Base-by-base conservation (phyloP, 805 yeast genomes). In the Candida michaelii region DNA sequence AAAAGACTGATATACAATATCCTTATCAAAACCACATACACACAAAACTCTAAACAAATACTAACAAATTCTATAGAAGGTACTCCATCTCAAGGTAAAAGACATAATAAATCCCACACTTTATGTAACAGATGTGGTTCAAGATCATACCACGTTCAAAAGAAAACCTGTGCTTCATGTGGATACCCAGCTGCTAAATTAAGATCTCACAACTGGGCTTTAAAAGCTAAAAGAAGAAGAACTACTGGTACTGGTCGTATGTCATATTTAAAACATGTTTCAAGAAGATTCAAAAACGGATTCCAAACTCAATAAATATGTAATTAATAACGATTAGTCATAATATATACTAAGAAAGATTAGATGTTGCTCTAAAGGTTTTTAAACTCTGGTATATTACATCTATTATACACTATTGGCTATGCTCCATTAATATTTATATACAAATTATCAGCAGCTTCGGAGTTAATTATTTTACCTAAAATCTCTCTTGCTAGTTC, bases 161-260 rank as follows among this genome's bases (percentile, higher is more conserved):
- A 91, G 96, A 87, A 88, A 84, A 89, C 96, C 66, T 93, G 99
- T 81, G 74, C 98, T 73, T 77, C 93, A 60, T 93, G 99, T 81
- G 99, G 99, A 69, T 93, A 93, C 85, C 99, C 99, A 79, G 89
- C 98, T 69, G 98, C 98, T 65, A 93, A 93, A 82, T 74, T 85
- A 77, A 90, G 99, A 87, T 83, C 89, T 68, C 85, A 77, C 96
- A 93, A 93, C 97, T 93, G 99, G 99, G 97, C 95, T 75, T 77
- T 77, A 60, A 93, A 93, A 86, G 96, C 97, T 70, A 88, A 90
- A 85, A 89, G 99, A 89, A 89, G 99, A 88, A 85, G 86, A 76
- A 93, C 99, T 62, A 90, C 97, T 63, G 99, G 99, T 82, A 83
- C 98, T 74, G 99, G 99, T 79, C 95, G 99, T 81, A 88, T 89